Percentiles rank a stretch among this genome's conserved stretches.
Conservation (phyloP, 225 moss, liverwort and hornwort genomes). For the Sphagnum tenellum region DNA sequence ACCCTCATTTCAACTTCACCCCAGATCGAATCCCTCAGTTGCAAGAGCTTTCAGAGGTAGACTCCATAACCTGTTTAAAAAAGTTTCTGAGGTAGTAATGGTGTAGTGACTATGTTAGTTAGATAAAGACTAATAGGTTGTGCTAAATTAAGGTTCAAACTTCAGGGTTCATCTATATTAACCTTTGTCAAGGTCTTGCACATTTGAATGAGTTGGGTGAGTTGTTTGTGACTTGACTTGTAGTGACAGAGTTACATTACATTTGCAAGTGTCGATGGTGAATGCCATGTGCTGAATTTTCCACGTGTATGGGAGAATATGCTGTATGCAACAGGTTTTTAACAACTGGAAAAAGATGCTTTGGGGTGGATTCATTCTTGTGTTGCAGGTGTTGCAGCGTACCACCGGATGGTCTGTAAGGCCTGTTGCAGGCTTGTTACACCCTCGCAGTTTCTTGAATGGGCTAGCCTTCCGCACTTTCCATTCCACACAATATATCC, state of each 20-base stretch:
- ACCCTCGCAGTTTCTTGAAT: constrained; percentile 55
- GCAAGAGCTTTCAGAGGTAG: constrained; percentile 49
- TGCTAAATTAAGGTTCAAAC: too few species aligned
- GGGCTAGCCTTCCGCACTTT: constrained; percentile 54
- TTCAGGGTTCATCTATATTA: too few species aligned
- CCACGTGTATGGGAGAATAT: neutral
- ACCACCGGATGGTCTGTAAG: constrained; percentile 44
- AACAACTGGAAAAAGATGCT: too few species aligned
- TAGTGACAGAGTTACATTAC: too few species aligned
- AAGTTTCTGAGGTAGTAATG: too few species aligned
- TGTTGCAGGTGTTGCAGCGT: constrained; percentile 33
- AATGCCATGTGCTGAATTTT: neutral
- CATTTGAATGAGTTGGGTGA: too few species aligned
- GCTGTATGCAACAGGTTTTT: too few species aligned
- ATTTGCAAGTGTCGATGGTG: neutral
- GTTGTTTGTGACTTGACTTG: too few species aligned
- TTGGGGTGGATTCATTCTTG: neutral
- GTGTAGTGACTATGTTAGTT: too few species aligned
- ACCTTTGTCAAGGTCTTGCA: too few species aligned
- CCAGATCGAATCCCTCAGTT: constrained; percentile 40
- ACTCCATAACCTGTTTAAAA: too few species aligned
- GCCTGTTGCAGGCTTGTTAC: constrained; percentile 50
- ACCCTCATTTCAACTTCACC: constrained; percentile 44
- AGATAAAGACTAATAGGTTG: too few species aligned
- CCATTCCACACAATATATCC: constrained; percentile 57